Evolutionary conservation across 139 green algal species (phyloP).

Genomic region (Deuterostichococcus epilithicus): DNA sequence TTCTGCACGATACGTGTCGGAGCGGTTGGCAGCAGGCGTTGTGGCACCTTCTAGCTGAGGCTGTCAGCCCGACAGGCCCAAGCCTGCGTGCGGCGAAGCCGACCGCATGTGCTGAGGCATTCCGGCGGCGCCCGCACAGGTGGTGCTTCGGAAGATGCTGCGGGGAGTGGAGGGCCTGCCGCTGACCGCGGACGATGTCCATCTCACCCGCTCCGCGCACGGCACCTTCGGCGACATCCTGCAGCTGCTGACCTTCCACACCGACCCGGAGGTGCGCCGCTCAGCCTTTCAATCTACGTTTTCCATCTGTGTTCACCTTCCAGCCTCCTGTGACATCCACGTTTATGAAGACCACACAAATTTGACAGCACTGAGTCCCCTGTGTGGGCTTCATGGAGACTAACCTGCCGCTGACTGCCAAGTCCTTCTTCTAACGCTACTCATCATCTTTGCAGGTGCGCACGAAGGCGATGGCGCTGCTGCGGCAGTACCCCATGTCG

Average conservation of each 20-base stretch:
- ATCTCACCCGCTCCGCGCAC: slow-evolving; percentile 60
- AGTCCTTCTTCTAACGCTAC: neutral
- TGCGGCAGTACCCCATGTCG: slow-evolving; percentile 52
- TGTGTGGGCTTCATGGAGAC: no score
- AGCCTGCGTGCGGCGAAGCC: neutral
- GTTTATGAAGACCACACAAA: neutral
- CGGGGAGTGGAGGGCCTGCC: slow-evolving; percentile 64
- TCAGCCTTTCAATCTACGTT: neutral
- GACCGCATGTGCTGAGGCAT: neutral
- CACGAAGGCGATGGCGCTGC: slow-evolving; percentile 41
- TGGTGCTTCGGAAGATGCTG: slow-evolving; percentile 47
- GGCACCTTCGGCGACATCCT: slow-evolving; percentile 79
- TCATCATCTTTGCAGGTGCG: slow-evolving; percentile 20
- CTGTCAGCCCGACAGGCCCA: no score
- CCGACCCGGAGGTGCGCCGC: slow-evolving; percentile 60
- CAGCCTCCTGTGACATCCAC: no score
- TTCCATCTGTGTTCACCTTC: neutral
- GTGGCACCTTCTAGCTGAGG: neutral
- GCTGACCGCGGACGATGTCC: slow-evolving; percentile 58
- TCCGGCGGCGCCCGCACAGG: neutral
- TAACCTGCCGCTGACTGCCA: neutral
- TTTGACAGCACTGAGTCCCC: neutral
- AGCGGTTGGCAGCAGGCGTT: no score
- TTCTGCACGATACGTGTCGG: no score
- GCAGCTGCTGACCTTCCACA: slow-evolving; percentile 41